phyloP scores from a whole-genome alignment of 2,329 filamentous ascomycete species.

The Thermoascus crustaceus region DNA sequence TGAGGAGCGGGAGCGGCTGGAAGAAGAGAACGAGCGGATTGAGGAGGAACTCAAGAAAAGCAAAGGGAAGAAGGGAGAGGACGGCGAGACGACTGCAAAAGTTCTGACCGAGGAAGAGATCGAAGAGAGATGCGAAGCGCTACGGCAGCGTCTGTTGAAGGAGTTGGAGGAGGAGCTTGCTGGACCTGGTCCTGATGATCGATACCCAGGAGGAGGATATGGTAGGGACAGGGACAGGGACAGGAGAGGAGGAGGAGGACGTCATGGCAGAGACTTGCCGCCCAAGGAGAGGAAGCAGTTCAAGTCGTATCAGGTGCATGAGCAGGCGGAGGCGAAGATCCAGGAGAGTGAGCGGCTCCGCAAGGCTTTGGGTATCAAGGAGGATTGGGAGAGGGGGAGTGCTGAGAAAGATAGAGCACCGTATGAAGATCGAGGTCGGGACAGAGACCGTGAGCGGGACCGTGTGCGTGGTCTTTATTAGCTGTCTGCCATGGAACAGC shows the following conservation, averaged over 20 bases:
- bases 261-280: slow-evolving; percentile 11
- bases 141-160: slow-evolving; percentile 56
- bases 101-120: slow-evolving; percentile 74
- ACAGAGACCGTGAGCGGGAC: slow-evolving; percentile 15
- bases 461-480: neutral
- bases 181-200: neutral
- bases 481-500: neutral
- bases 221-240: slow-evolving; percentile 24
- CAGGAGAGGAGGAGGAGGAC: slow-evolving; percentile 16
- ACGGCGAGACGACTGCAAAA: slow-evolving; percentile 15
- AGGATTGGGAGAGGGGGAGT: slow-evolving; percentile 77
- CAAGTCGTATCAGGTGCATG: slow-evolving; percentile 91
- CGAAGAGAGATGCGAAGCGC: slow-evolving; percentile 61
- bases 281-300: slow-evolving; percentile 44
- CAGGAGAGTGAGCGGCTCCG: slow-evolving; percentile 85
- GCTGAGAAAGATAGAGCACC: slow-evolving; percentile 48
- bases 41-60: slow-evolving; percentile 68
- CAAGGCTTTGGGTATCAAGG: slow-evolving; percentile 76
- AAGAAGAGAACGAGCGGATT: slow-evolving; percentile 63
- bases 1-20: slow-evolving; percentile 80
- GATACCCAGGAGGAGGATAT: neutral
- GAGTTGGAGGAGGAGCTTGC: slow-evolving; percentile 44
- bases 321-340: slow-evolving; percentile 91
- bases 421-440: slow-evolving; percentile 5
- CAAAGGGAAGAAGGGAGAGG: slow-evolving; percentile 4